These are phyloP conservation scores for Gossypium anomalum DNA, from an alignment of 345 rosid genomes.

Conservation along the genomic window DNA sequence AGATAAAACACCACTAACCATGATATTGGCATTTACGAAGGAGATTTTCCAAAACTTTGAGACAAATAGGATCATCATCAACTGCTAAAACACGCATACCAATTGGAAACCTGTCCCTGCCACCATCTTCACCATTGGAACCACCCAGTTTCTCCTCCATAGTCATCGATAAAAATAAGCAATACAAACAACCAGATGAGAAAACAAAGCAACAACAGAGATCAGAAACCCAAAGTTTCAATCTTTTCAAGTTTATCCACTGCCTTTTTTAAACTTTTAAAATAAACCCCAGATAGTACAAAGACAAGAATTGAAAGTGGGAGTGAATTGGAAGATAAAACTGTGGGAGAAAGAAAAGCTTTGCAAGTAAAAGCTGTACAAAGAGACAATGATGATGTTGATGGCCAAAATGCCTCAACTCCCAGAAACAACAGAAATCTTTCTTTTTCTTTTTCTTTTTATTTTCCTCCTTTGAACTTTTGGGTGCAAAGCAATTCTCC, in stretches of 20 bases:
- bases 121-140: conserved; percentile 24
- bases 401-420: conserved; percentile 14
- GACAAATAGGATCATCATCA: conserved; percentile 67
- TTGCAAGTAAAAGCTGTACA: conserved; percentile 13
- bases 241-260: background rate
- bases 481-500: background rate
- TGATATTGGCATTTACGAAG: conserved; percentile 60
- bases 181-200: conserved; percentile 13
- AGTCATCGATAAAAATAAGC: conserved; percentile 28
- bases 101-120: conserved; percentile 38
- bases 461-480: background rate
- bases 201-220: conserved; percentile 23
- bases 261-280: background rate
- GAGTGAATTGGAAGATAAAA: conserved; percentile 6
- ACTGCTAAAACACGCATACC: conserved; percentile 68
- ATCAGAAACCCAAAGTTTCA: background rate
- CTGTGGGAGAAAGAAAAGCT: conserved; percentile 16
- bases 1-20: conserved; percentile 30
- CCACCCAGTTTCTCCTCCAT: conserved; percentile 31
- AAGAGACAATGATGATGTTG: background rate
- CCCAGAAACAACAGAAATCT: conserved; percentile 22
- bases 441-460: background rate
- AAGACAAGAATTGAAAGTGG: conserved; percentile 6
- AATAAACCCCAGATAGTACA: conserved; percentile 23
- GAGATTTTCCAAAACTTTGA: conserved; percentile 46